phyloP scores from a whole-genome alignment of 108 stramenopile species.

The Craspedostauros australis region DNA sequence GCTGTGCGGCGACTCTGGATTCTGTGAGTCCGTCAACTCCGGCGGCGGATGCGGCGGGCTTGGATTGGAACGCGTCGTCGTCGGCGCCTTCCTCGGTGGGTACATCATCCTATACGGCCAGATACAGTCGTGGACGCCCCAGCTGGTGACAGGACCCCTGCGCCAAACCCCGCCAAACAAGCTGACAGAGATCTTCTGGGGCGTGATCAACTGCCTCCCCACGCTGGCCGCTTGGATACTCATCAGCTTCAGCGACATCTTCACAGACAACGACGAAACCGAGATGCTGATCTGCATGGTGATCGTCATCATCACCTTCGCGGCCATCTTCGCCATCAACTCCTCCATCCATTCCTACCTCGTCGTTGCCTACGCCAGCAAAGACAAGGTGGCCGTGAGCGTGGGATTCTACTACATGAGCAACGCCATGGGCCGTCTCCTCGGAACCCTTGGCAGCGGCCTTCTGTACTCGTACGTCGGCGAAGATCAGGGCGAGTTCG shows the following conservation, averaged over 20 bases:
- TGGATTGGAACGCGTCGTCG: constrained; percentile 59
- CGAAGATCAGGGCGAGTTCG: constrained; percentile 46
- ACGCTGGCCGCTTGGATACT: constrained; percentile 57
- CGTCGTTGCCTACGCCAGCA: constrained; percentile 89
- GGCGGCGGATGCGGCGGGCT: constrained; percentile 85
- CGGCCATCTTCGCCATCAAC: constrained; percentile 90
- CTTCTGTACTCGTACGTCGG: constrained; percentile 86
- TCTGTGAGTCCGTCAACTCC: constrained; percentile 57
- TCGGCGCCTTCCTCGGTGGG: constrained; percentile 88
- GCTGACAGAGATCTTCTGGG: constrained; percentile 84
- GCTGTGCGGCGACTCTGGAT: constrained; percentile 38
- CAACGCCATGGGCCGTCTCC: constrained; percentile 85
- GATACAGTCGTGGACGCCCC: constrained; percentile 91
- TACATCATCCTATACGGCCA: constrained; percentile 95
- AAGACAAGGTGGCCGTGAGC: constrained; percentile 86
- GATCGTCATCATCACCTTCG: constrained; percentile 69
- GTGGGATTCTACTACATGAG: constrained; percentile 96
- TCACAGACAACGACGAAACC: constrained; percentile 42
- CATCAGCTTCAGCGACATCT: constrained; percentile 39
- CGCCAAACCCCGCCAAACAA: constrained; percentile 79
- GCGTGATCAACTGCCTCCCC: constrained; percentile 69
- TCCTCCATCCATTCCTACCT: constrained; percentile 90
- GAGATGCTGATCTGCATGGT: constrained; percentile 68
- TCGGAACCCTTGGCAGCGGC: constrained; percentile 88
- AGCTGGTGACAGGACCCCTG: constrained; percentile 81